Conservation (phyloP, 129 eudicot species). For the Deinandra increscens region DNA sequence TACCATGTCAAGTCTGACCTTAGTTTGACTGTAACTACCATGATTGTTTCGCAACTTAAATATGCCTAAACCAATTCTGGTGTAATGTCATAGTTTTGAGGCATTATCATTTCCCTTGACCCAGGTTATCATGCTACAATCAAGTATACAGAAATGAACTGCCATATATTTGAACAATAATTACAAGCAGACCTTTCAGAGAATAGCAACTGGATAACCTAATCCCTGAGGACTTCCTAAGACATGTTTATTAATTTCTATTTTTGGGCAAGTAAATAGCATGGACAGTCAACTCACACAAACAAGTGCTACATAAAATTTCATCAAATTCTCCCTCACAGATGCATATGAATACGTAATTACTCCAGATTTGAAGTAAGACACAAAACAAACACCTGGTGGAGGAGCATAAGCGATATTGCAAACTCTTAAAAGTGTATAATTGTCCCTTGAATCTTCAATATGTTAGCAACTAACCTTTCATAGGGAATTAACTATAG, state of each 20-base stretch:
- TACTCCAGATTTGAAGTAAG: background rate
- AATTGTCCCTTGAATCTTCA: conserved; percentile 3
- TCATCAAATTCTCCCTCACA: background rate
- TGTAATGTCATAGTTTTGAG: background rate
- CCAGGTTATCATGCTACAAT: background rate
- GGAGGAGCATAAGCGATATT: background rate
- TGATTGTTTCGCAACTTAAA: conserved; percentile 8
- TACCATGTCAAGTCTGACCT: background rate
- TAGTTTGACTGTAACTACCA: background rate
- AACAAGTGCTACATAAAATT: background rate
- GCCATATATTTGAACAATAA: background rate
- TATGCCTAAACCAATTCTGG: conserved; percentile 3
- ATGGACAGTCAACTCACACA: background rate
- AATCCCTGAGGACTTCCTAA: background rate
- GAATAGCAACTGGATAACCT: background rate
- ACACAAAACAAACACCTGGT: conserved; percentile 2
- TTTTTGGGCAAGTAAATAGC: background rate
- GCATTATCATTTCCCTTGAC: conserved; percentile 5
- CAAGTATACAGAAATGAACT: background rate
- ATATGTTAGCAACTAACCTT: background rate
- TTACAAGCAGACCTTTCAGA: conserved; percentile 4
- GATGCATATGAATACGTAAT: background rate
- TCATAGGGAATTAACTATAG: too few relatives aligned
- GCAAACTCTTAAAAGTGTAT: too few relatives aligned
- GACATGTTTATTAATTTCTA: background rate